These are phyloP conservation scores for Panellus pusillus DNA, from an alignment of 768 basidiomycete species.

Conservation along the genomic window DNA sequence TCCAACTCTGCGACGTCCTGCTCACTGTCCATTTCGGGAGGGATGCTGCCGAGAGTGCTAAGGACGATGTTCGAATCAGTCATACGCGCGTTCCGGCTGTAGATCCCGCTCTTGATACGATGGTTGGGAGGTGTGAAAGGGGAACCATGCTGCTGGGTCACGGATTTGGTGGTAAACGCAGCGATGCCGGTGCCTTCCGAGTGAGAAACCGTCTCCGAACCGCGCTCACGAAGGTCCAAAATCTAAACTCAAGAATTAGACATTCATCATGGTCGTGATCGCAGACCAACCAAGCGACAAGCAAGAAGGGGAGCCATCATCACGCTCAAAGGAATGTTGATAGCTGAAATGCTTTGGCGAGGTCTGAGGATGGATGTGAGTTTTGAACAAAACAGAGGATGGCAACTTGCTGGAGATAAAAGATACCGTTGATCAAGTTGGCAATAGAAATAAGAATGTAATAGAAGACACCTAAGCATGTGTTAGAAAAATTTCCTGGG, in stretches of 20 bases:
- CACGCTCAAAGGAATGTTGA: conserved; percentile 82
- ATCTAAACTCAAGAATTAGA: conserved; percentile 44
- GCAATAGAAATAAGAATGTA: conserved; percentile 86
- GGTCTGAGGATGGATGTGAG: conserved; percentile 47
- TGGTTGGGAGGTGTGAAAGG: conserved; percentile 53
- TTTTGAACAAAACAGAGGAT: not conserved
- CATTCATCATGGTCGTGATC: not conserved
- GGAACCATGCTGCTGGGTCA: conserved; percentile 50
- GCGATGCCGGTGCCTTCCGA: conserved; percentile 72
- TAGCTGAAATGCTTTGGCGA: conserved; percentile 78
- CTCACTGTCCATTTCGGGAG: conserved; percentile 49
- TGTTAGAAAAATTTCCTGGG: not conserved
- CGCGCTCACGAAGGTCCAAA: conserved; percentile 79
- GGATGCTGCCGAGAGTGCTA: conserved; percentile 63
- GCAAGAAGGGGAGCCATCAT: conserved; percentile 82
- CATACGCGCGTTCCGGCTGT: conserved; percentile 48
- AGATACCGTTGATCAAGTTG: conserved; percentile 83
- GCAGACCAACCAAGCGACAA: conserved; percentile 61
- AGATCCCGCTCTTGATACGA: conserved; percentile 40
- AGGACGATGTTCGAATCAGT: conserved; percentile 63
- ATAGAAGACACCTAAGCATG: conserved; percentile 68
- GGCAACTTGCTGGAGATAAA: conserved; percentile 72
- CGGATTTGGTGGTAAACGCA: conserved; percentile 65
- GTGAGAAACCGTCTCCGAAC: conserved; percentile 74
- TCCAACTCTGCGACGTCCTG: conserved; percentile 59